Evolutionary conservation across 2,329 filamentous ascomycete genomes (phyloP).

Genomic region (Epichloe bromicola): DNA sequence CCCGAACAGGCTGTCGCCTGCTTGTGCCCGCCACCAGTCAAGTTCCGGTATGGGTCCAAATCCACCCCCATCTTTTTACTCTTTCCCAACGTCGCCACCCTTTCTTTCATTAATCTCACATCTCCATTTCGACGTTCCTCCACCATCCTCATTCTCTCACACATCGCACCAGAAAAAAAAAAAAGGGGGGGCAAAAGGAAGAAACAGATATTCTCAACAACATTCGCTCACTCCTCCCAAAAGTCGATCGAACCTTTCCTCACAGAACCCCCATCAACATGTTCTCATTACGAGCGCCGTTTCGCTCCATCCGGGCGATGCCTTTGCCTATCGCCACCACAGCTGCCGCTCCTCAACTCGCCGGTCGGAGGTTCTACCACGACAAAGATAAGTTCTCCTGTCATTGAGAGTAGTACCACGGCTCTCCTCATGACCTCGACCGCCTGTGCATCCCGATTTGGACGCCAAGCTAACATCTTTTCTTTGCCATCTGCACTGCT

Average conservation of each 20-base stretch:
- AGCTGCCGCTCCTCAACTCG: slow-evolving; percentile 15
- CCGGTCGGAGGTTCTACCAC: slow-evolving; percentile 31
- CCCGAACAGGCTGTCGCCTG: neutral
- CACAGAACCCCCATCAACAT: slow-evolving; percentile 1
- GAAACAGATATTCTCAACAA: neutral
- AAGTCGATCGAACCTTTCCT: neutral
- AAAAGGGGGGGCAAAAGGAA: neutral
- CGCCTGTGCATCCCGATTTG: neutral
- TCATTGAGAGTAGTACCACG: neutral
- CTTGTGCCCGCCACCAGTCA: neutral
- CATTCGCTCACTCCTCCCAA: neutral
- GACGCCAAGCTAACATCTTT: slow-evolving; percentile 5
- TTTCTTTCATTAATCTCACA: neutral
- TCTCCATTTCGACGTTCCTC: slow-evolving; percentile 1
- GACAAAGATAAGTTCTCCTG: slow-evolving; percentile 25
- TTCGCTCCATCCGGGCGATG: slow-evolving; percentile 8
- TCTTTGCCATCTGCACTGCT: slow-evolving; percentile 15
- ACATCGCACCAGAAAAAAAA: neutral
- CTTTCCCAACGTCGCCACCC: slow-evolving; percentile 3
- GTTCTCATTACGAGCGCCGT: slow-evolving; percentile 9
- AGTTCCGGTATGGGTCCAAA: neutral
- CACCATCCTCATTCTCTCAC: neutral
- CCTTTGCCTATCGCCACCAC: slow-evolving; percentile 7
- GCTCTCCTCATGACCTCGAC: neutral
- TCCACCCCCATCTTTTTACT: neutral